phyloP scores from a whole-genome alignment of 2,329 filamentous ascomycete genomes.

The Cylindrodendrum hubeiense region DNA sequence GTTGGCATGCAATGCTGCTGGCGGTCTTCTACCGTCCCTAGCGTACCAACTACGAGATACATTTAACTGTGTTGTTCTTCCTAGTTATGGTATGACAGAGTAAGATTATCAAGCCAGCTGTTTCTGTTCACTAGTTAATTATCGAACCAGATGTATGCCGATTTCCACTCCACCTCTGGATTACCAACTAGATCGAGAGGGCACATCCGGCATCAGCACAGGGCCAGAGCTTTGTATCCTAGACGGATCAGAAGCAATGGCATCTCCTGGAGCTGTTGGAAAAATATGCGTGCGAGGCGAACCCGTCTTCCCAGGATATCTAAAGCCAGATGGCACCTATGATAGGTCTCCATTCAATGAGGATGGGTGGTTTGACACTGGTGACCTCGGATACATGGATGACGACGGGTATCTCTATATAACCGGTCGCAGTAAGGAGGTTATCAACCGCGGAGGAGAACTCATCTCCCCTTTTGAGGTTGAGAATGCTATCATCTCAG shows the following conservation, averaged over 20 bases:
- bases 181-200: slow-evolving; percentile 63
- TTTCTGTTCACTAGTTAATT: neutral
- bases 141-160: slow-evolving; percentile 62
- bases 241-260: slow-evolving; percentile 52
- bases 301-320: slow-evolving; percentile 64
- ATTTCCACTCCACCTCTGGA: slow-evolving; percentile 67
- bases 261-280: slow-evolving; percentile 53
- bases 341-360: slow-evolving; percentile 60
- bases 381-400: slow-evolving; percentile 66
- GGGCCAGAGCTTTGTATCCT: slow-evolving; percentile 66
- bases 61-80: slow-evolving; percentile 65
- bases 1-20: slow-evolving; percentile 68
- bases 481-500: slow-evolving; percentile 66
- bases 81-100: slow-evolving; percentile 71
- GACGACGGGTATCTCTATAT: slow-evolving; percentile 64
- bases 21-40: slow-evolving; percentile 64
- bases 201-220: slow-evolving; percentile 64
- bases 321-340: slow-evolving; percentile 55
- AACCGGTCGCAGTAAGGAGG: slow-evolving; percentile 67
- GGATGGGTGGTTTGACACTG: slow-evolving; percentile 67
- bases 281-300: slow-evolving; percentile 64
- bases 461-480: slow-evolving; percentile 71
- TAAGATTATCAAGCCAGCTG: slow-evolving; percentile 34
- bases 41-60: slow-evolving; percentile 61
- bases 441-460: slow-evolving; percentile 69